phyloP scores from a whole-genome alignment of 2,329 filamentous ascomycete genomes.

The Chaetomiaceae sp. region DNA sequence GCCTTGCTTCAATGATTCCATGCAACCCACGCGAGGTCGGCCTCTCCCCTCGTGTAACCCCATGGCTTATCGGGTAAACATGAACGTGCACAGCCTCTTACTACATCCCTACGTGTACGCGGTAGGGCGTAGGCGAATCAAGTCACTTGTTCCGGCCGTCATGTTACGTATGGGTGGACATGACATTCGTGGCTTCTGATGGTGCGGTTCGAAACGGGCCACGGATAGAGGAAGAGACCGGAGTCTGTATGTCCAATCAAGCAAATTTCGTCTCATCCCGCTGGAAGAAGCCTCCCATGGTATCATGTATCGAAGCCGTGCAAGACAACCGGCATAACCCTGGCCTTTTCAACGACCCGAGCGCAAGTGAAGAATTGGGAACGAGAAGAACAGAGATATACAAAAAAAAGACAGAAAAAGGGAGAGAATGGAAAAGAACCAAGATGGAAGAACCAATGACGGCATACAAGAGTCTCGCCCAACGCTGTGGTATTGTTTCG shows the following conservation, averaged over 20 bases:
- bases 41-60: neutral
- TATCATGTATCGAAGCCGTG: neutral
- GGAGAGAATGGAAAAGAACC: neutral
- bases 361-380: neutral
- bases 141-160: neutral
- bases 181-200: neutral
- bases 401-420: neutral
- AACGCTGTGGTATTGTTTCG: neutral
- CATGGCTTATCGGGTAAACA: neutral
- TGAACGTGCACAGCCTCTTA: neutral
- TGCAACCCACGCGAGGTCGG: neutral
- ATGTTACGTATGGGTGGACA: too few relatives aligned
- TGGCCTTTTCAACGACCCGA: neutral
- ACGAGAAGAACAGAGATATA: neutral
- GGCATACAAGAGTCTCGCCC: neutral
- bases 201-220: neutral
- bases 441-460: neutral
- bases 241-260: neutral
- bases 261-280: neutral
- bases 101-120: neutral
- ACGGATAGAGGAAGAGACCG: neutral
- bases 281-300: neutral
- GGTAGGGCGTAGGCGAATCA: neutral
- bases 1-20: neutral
- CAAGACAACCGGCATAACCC: neutral